Evolutionary conservation across 2,329 filamentous ascomycete species (phyloP), one percentile per base, ranked within the genome.

Genomic region (Beauveria sp.): DNA sequence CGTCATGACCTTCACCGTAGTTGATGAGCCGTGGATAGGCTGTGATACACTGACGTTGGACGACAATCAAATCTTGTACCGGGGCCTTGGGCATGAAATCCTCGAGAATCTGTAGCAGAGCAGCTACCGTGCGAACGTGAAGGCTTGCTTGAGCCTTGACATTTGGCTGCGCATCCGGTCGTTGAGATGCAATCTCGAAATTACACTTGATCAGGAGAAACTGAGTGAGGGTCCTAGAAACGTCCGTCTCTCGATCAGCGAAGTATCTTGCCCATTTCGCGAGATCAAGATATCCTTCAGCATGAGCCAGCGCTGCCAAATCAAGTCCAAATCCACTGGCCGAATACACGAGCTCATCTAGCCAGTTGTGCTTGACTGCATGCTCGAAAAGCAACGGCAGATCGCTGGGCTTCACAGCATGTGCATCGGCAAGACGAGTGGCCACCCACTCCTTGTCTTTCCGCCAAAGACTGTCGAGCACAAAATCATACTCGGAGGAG

Each of bases 1-100:
- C 90, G 73, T 99, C 92, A 65, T 89, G 93, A 4, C 90, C 92
- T 74, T 96, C 91, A 2, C 92, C 93, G 67, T 96, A 98, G 70
- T 99, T 99, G 78, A 99, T 96, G 34, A 99, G 78, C 49, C 95
- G 85, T 8, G 95, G 96, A 68, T 98, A 99, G 1, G 90, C 88
- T 61, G 93, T 93, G 65, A 99, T 92, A 72, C 93, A 97, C 58
- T 87, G 85, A 38, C 93, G 85, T 74, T 97, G 93, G 30, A 96
- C 84, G 16, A 86, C 78, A 55, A 95, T 91, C 26, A 96, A 80
- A 58, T 93, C 88, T 56, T 88, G 73, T 61, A 85, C 71, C 66
- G 82, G 78, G 62, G 80, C 75, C 74, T 84, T 79, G 63, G 84
- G 84, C 52, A 86, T 68, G 51, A 84, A 88, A 63, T 90, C 87